Evolutionary conservation across 352 stramenopile genomes (phyloP), one percentile per base, ranked within the genome.

Genomic region (Peronospora belbahrii): DNA sequence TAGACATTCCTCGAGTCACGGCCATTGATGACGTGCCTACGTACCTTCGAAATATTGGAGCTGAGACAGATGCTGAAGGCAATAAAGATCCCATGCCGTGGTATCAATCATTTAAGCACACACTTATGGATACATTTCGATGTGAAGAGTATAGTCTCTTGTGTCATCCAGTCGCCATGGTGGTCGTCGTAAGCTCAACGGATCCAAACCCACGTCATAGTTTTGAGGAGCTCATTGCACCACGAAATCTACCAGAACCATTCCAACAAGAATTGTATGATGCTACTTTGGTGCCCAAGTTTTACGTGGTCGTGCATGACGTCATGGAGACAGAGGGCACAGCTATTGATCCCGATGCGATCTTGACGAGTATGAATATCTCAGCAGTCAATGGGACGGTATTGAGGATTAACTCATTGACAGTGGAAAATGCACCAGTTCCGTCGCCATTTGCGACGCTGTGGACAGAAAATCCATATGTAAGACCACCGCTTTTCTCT

Each of bases 251-350:
- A 0, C 82, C 82, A 0, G 19, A 44, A 0, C 62, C 71, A 11
- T 94, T 94, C 43, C 64, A 80, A 9, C 62, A 85, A 44, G 82
- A 77, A 5, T 47, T 90, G 2, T 95, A 93, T 47, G 83, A 94
- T 48, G 54, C 70, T 4, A 81, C 72, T 23, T 45, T 95, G 9
- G 48, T 70, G 7, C 74, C 83, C 10, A 89, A 92, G 49, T 94
- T 88, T 45, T 95, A 88, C 52, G 52, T 96, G n/a, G 67, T 96
- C 11, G 30, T 96, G 18, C 87, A 96, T 42, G 87, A 96, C 55
- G 53, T 76, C 3, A 48, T 67, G 25, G 79, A 95, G 59, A 87
- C 81, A 1, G 63, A 83, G 8, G 74, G 76, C 22, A 93, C 81
- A 23, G 71, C 67, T 0, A 93, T 93, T 28, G 81, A 93, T 54